Evolutionary conservation across 2,329 filamentous ascomycete genomes (phyloP), one percentile per base, ranked within the genome.

Genomic region (Capronia coronata): DNA sequence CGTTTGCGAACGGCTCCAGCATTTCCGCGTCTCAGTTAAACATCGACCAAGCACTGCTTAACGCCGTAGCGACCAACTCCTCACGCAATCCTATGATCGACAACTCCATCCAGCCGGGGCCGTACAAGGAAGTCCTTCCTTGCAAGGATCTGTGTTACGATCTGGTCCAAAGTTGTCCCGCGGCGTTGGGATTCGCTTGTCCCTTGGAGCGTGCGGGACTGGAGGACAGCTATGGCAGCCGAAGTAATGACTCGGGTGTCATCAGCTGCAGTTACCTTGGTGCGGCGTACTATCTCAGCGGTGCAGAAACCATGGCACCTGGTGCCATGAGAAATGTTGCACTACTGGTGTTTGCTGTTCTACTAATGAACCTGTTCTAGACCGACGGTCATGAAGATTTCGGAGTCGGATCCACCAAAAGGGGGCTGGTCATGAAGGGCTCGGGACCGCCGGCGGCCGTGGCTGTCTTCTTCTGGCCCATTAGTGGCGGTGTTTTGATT

Each of bases 111-210:
- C 68, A 75, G 54, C 90, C 93, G 0, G 93, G 93, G 0, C 93
- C 93, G 0, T 97, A 98, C 69, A 94, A 90, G 64, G 93, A 98
- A 70, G 73, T 97, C 16, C 71, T 95, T 7, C 93, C 93, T 0
- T 97, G 91, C 62, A 79, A 86, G 53, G 85, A 94, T 57, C 70
- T 96, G 43, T 98, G 93, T 70, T 93, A 89, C 64, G 80, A 84
- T 46, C 75, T 98, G 1, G 86, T 94, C 9, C 82, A 85, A 68
- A 87, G 79, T 63, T 98, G 93, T 68, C 91, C 93, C 0, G 77
- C 88, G 0, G 68, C 75, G 1, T 71, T 98, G 59, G 74, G 76
- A 0, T 96, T 98, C 61, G 70, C 65, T 1, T 98, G 93, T 68
- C 91, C 93, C 1, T 58, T 63, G 27, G 60, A 62, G 1, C 71